Evolutionary conservation across 1,284 basidiomycete species (phyloP), one percentile per base, ranked within the genome.

Genomic region (Moniliophthora roreri): DNA sequence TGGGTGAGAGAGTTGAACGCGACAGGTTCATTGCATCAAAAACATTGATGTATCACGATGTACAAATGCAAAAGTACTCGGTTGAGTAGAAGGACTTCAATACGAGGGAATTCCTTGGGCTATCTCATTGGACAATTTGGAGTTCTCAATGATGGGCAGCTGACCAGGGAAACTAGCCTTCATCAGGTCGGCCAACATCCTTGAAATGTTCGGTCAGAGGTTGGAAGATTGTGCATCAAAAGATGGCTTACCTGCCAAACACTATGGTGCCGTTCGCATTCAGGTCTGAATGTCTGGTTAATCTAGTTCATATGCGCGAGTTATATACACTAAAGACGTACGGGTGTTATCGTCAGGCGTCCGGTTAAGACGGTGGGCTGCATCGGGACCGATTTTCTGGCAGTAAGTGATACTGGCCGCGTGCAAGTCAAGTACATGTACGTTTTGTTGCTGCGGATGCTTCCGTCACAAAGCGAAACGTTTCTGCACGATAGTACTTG

Each of bases 371-470:
- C 67, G 60, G 58, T 76, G 73, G 15, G 74, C 66, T 8, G 73
- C 70, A 48, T 72, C 67, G 4, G 70, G 68, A 6, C 76, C 76
- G 44, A 77, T 75, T 1, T 65, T 67, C 54, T 75, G 69, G 23
- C 69, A 66, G 58, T 77, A 77, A 48, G 64, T 64, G 35, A 76
- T 72, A 2, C 73, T 76, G n/a, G 64, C 61, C 4, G 66, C 66
- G 48, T 76, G 74, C 11, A 78, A 64, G 53, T 76, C 75, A 24
- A 78, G 57, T 10, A 74, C 61, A 49, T 74, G 73, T 1, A 70
- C 72, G 1, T 61, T 56, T 56, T 74, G 67, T 54, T 72, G 66
- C 42, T 69, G 39, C 18, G 18, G 32, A 20, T n/a, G n/a, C 16
- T 6, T 28, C 8, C 5, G 34, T 13, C 13, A n/a, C 11, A 11